Evolutionary conservation across 1,284 basidiomycete species (phyloP).

Genomic region (Rhodotorula sp.): DNA sequence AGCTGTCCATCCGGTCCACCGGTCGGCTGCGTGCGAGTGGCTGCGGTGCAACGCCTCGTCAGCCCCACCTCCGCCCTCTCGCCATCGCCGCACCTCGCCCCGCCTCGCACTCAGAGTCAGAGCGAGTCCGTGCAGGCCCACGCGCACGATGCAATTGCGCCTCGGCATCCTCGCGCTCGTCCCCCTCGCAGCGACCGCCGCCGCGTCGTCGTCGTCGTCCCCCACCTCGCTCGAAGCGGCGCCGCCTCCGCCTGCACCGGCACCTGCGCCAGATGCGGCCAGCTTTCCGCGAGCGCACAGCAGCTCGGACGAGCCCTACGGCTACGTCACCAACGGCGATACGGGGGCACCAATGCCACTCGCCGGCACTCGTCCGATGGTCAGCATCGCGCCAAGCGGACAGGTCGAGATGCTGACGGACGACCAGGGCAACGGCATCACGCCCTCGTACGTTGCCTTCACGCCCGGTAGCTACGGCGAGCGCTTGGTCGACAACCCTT

Average conservation of each 20-base stretch:
- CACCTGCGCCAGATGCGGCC: background rate
- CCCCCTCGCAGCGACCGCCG: background rate
- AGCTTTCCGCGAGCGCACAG: rapidly evolving
- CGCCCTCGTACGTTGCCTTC: conserved; percentile 11
- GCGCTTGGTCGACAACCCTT: conserved; percentile 1
- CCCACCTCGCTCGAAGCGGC: background rate
- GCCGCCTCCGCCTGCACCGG: background rate
- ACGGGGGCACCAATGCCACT: background rate
- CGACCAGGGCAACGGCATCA: too few species aligned
- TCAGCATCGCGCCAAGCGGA: background rate
- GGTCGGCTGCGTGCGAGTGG: too few species aligned
- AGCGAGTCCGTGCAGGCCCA: background rate
- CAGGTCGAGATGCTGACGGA: conserved; percentile 19
- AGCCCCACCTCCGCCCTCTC: too few species aligned
- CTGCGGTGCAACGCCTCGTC: too few species aligned
- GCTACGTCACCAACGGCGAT: background rate
- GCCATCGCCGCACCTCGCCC: too few species aligned
- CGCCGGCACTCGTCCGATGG: background rate
- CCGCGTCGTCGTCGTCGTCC: background rate
- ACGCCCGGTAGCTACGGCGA: background rate
- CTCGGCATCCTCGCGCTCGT: background rate
- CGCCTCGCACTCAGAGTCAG: background rate
- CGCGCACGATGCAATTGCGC: background rate
- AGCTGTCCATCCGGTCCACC: too few species aligned
- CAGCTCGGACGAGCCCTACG: background rate